Evolutionary conservation across 2,329 filamentous ascomycete genomes (phyloP).

Genomic region (Gremmenia infestans): DNA sequence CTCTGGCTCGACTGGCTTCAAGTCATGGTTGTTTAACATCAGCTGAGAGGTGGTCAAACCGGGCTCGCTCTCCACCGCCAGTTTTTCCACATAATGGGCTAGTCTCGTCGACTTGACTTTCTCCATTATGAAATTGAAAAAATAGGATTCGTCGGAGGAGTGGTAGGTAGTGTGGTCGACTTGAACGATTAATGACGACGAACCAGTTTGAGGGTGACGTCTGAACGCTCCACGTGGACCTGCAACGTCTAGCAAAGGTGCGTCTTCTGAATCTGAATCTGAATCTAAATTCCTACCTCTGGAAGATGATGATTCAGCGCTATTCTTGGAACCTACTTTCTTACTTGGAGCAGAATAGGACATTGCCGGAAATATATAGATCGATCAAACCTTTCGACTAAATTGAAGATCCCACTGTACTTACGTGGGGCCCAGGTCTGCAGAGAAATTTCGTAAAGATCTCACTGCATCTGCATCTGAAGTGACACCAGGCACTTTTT

Average conservation of each 20-base stretch:
- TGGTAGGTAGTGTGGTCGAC: conserved; percentile 3
- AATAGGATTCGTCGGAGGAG: conserved; percentile 30
- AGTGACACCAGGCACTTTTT: too few relatives aligned
- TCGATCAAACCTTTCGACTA: background rate
- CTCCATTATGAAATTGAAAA: conserved; percentile 38
- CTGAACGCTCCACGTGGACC: background rate
- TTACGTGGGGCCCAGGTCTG: too few relatives aligned
- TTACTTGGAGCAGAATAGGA: background rate
- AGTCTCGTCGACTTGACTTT: conserved; percentile 26
- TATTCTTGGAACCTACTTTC: background rate
- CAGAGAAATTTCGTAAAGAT: too few relatives aligned
- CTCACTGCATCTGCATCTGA: too few relatives aligned
- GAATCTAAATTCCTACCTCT: background rate
- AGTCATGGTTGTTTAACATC: conserved; percentile 80
- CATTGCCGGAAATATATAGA: background rate
- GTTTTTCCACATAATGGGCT: conserved; percentile 42
- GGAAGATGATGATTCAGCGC: background rate
- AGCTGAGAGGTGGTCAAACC: conserved; percentile 74
- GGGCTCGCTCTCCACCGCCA: conserved; percentile 70
- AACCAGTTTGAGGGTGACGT: conserved; percentile 11
- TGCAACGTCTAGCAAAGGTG: background rate
- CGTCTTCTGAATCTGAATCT: background rate
- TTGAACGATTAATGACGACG: background rate
- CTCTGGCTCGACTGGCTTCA: conserved; percentile 73
- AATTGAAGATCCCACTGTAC: too few relatives aligned